phyloP scores from a whole-genome alignment of 805 yeast species.

The Ogataea henricii region DNA sequence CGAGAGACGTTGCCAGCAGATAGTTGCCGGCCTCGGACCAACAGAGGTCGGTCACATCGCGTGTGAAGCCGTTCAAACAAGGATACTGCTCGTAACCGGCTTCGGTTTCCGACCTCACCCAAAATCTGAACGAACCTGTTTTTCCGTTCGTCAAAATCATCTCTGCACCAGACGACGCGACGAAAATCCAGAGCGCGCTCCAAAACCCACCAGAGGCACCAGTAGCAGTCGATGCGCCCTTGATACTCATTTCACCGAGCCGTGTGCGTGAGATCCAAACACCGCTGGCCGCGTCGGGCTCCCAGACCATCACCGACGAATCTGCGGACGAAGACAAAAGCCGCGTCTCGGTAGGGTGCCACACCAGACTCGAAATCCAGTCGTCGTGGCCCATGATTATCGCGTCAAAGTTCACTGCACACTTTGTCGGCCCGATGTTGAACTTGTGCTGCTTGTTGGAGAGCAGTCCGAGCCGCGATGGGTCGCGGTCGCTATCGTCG shows the following conservation, averaged over 20 bases:
- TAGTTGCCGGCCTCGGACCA: conserved; percentile 74
- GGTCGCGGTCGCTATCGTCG: conserved; percentile 60
- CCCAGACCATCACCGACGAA: conserved; percentile 92
- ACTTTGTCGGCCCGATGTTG: conserved; percentile 38
- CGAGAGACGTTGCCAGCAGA: conserved; percentile 77
- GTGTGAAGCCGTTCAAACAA: conserved; percentile 76
- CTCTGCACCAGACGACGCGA: conserved; percentile 32
- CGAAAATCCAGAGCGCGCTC: conserved; percentile 66
- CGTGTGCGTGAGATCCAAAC: conserved; percentile 84
- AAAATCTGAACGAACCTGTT: conserved; percentile 89
- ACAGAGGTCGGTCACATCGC: conserved; percentile 71
- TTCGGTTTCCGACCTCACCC: conserved; percentile 43
- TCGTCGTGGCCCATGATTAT: conserved; percentile 97
- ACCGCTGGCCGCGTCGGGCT: conserved; percentile 81
- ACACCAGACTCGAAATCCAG: conserved; percentile 84
- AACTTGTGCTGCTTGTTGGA: conserved; percentile 76
- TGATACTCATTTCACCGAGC: conserved; percentile 88
- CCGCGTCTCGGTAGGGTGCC: conserved; percentile 70
- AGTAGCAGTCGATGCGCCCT: conserved; percentile 98
- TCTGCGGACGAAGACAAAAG: conserved; percentile 89
- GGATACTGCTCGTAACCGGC: conserved; percentile 40
- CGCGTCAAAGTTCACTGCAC: conserved; percentile 82
- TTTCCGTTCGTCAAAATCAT: conserved; percentile 80
- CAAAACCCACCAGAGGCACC: conserved; percentile 81
- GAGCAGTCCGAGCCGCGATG: conserved; percentile 51